These are phyloP conservation scores for Cryptococcus depauperatus DNA, from an alignment of 1,284 basidiomycete genomes.

Conservation along the genomic window DNA sequence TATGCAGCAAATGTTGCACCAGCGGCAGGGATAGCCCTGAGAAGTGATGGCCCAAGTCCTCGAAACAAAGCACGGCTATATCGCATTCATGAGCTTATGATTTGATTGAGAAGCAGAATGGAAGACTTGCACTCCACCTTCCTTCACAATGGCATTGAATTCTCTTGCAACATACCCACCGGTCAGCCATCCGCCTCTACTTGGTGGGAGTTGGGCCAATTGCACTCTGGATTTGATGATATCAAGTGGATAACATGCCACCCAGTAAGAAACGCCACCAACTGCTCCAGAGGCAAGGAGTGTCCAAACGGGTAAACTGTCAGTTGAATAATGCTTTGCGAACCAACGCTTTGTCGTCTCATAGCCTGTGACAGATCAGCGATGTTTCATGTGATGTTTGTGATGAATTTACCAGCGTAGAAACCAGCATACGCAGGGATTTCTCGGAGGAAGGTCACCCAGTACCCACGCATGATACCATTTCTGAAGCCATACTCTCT, in stretches of 20 bases:
- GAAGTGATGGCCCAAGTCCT: slow-evolving; percentile 61
- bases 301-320: slow-evolving; percentile 78
- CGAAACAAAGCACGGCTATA: slow-evolving; percentile 64
- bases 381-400: neutral
- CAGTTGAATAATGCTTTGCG: slow-evolving; percentile 24
- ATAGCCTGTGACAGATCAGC: slow-evolving; percentile 54
- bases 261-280: slow-evolving; percentile 90
- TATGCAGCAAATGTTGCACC: slow-evolving; percentile 87
- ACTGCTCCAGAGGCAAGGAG: slow-evolving; percentile 75
- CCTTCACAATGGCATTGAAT: slow-evolving; percentile 57
- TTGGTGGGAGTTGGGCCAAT: slow-evolving; percentile 65
- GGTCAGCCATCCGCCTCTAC: slow-evolving; percentile 54
- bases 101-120: too few species aligned
- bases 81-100: too few species aligned
- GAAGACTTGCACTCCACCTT: slow-evolving; percentile 69
- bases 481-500: slow-evolving; percentile 67
- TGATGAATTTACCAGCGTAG: slow-evolving; percentile 30
- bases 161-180: slow-evolving; percentile 67
- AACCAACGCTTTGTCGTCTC: slow-evolving; percentile 81
- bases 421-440: slow-evolving; percentile 92
- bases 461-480: slow-evolving; percentile 93
- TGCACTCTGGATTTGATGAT: slow-evolving; percentile 88
- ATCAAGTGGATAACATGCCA: slow-evolving; percentile 84
- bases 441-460: slow-evolving; percentile 88
- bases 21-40: slow-evolving; percentile 78